Evolutionary conservation across 345 rosid species (phyloP), one percentile per base, ranked within the genome.

Genomic region (Euclidium syriacum): DNA sequence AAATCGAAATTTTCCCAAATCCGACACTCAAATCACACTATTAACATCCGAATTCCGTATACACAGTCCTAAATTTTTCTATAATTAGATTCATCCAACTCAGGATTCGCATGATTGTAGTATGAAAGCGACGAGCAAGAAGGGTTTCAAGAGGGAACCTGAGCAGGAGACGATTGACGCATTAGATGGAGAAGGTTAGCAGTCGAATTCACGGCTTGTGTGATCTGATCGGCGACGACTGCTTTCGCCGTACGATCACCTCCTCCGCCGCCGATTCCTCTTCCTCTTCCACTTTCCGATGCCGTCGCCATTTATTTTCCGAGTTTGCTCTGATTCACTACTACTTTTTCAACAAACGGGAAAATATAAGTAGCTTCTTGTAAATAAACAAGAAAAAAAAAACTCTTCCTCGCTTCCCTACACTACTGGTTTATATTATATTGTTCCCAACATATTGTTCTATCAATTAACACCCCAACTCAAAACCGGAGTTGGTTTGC

Each of bases 81-180:
- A n/a, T n/a, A n/a, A n/a, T n/a, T n/a, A n/a, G n/a, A n/a, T 10
- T 62, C 1, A 36, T 52, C 52, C 39, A 54, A 11, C 30, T 15
- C 19, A 50, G 16, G 7, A 10, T 27, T 47, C 57, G 57, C 30
- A 62, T 17, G 14, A 53, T 43, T 44, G 29, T 35, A 29, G 55
- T 47, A 19, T 3, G 33, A 7, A 5, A 43, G 14, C 30, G n/a
- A 19, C 15, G 52, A 18, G 29, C 15, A 10, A 16, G 40, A 24
- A 15, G 40, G 4, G 0, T 35, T 38, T 38, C 0, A 55, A 49
- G 60, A 29, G 19, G 1, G 11, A 42, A 74, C 98, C 85, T 86
- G 88, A 26, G 91, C 77, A 73, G 88, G 55, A 63, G 92, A 88
- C n/a, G 98, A 83, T 16, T 81, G 88, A 48, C 88, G 90, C 85